Evolutionary conservation across 2,329 filamentous ascomycete species (phyloP).

Genomic region (Colletotrichum orchidophilum): DNA sequence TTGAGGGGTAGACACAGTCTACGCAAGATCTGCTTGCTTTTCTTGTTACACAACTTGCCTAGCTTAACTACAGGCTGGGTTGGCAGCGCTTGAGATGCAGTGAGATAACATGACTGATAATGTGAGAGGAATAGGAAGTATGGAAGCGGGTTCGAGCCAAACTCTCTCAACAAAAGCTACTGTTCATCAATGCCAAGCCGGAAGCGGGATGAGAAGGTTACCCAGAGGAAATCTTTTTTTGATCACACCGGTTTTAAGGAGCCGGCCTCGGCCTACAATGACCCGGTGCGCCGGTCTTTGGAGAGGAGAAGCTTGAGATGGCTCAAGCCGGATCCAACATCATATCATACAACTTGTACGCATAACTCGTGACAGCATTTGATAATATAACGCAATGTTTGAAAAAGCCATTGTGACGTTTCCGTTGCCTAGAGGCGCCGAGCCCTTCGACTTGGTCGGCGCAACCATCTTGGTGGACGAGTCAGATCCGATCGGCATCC

Average conservation of each 20-base stretch:
- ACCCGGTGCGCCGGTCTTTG: background rate
- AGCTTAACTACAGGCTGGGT: background rate
- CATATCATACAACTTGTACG: background rate
- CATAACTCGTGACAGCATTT: background rate
- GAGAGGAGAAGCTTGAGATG: background rate
- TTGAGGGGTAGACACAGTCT: background rate
- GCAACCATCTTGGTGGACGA: slow-evolving; percentile 43
- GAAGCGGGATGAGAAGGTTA: background rate
- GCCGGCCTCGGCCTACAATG: background rate
- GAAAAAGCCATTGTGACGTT: slow-evolving; percentile 40
- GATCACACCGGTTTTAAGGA: background rate
- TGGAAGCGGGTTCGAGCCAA: too few species aligned
- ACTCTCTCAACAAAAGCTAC: too few species aligned
- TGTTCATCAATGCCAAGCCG: background rate
- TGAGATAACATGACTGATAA: background rate
- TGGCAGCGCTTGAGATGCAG: background rate
- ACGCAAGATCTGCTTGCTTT: background rate
- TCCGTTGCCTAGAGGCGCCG: slow-evolving; percentile 19
- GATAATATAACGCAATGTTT: slow-evolving; percentile 35
- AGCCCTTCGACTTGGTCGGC: slow-evolving; percentile 39
- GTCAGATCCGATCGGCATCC: slow-evolving; percentile 43
- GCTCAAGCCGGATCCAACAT: background rate
- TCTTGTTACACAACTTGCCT: background rate
- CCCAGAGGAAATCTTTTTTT: background rate
- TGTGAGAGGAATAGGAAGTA: background rate